These are phyloP conservation scores for Ambrosiella beaveri DNA, from an alignment of 2,329 filamentous ascomycete genomes.

Conservation along the genomic window DNA sequence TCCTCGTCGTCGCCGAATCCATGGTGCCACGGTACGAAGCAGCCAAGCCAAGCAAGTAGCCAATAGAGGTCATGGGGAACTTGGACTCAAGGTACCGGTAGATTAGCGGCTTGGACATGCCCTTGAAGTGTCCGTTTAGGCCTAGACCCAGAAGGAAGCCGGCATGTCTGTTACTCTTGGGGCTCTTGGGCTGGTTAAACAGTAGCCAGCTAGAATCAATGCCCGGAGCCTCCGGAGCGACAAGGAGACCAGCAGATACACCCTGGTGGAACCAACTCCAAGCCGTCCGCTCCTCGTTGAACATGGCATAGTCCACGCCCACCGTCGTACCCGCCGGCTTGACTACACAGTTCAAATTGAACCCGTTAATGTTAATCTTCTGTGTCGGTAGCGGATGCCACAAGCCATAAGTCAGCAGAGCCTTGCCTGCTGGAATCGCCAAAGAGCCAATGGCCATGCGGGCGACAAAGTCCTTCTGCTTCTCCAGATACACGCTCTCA, in stretches of 20 bases:
- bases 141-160: conserved; percentile 83
- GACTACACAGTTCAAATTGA: conserved; percentile 81
- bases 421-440: conserved; percentile 73
- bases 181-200: conserved; percentile 82
- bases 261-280: conserved; percentile 99
- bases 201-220: conserved; percentile 98
- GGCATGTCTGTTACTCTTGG: conserved; percentile 89
- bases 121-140: conserved; percentile 85
- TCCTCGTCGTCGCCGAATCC: conserved; percentile 84
- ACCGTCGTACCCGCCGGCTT: conserved; percentile 84
- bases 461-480: conserved; percentile 79
- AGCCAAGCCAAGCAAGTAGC: conserved; percentile 76
- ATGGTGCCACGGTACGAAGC: conserved; percentile 93
- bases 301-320: conserved; percentile 72
- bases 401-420: conserved; percentile 73
- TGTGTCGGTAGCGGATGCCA: conserved; percentile 82
- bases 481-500: conserved; percentile 76
- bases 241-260: conserved; percentile 78
- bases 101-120: conserved; percentile 90
- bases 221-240: conserved; percentile 74
- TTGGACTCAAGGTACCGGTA: conserved; percentile 99
- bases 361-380: conserved; percentile 74
- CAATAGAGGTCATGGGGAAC: conserved; percentile 97
- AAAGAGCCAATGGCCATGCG: conserved; percentile 74
- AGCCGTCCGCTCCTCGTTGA: conserved; percentile 90